A percentile compares a stretch with the other conserved stretches of the same genome.
phyloP scores from a whole-genome alignment of 768 basidiomycete species.

The Naematelia aurantialba region DNA sequence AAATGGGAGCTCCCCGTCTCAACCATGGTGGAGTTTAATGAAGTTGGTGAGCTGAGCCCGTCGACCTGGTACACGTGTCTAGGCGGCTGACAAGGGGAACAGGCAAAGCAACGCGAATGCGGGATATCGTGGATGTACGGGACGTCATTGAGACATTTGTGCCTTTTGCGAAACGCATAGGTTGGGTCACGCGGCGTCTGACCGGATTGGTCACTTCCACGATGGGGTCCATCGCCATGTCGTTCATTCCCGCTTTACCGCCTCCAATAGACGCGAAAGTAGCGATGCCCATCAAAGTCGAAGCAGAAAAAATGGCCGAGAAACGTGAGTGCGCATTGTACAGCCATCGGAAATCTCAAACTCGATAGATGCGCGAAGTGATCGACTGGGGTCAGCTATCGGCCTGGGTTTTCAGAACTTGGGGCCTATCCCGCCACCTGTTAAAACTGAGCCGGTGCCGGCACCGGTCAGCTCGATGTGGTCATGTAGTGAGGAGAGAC shows the following conservation, averaged over 20 bases:
- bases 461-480: not conserved
- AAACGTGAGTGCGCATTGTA: not conserved
- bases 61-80: not conserved
- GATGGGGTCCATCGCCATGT: constrained; percentile 16
- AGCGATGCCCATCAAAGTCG: not conserved
- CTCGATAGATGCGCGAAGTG: not conserved
- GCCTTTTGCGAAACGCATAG: constrained; percentile 32
- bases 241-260: not conserved
- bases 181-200: constrained; percentile 24
- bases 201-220: constrained; percentile 21
- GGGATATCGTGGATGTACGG: constrained; percentile 35
- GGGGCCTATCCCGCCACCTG: not conserved
- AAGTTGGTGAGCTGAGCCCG: constrained; percentile 30
- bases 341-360: not conserved
- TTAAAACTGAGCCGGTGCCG: not conserved
- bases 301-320: not conserved
- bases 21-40: constrained; percentile 40
- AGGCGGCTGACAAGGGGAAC: not conserved
- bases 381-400: not conserved
- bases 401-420: not conserved
- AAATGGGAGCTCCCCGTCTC: constrained; percentile 31
- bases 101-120: constrained; percentile 37
- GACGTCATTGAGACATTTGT: constrained; percentile 37
- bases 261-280: not conserved
- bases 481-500: not conserved